These are phyloP conservation scores for Colletotrichum lindemuthianum DNA, from an alignment of 2,329 filamentous ascomycete genomes.

Conservation along the genomic window DNA sequence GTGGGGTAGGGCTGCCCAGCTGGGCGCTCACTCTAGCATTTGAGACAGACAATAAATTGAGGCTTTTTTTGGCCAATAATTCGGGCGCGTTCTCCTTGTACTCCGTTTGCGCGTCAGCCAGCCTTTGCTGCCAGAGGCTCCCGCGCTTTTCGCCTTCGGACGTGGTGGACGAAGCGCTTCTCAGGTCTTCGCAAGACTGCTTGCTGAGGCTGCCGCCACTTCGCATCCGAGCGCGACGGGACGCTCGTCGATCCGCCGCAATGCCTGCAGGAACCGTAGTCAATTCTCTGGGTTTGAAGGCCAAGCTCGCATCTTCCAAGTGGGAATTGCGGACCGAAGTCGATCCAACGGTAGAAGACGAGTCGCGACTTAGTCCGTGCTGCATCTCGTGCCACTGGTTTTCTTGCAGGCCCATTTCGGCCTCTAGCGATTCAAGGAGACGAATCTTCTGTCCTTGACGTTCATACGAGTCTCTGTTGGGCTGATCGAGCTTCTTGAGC, in stretches of 20 bases:
- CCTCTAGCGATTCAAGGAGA: constrained; percentile 68
- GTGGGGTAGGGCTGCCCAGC: constrained; percentile 63
- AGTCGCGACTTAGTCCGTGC: constrained; percentile 60
- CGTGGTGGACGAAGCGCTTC: constrained; percentile 43
- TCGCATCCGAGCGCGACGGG: constrained; percentile 50
- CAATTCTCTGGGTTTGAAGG: constrained; percentile 34
- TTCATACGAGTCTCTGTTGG: constrained; percentile 47
- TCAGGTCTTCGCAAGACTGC: constrained; percentile 41
- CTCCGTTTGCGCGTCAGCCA: constrained; percentile 57
- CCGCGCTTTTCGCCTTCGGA: constrained; percentile 44
- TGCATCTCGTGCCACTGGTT: constrained; percentile 69
- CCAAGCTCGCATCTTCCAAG: constrained; percentile 10
- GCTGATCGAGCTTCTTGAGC: constrained; percentile 58
- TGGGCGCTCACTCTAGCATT: constrained; percentile 41
- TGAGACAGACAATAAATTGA: constrained; percentile 50
- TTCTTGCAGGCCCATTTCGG: constrained; percentile 70
- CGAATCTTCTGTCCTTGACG: constrained; percentile 55
- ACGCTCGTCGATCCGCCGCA: constrained; percentile 50
- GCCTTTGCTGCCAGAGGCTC: constrained; percentile 55
- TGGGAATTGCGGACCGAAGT: constrained; percentile 46
- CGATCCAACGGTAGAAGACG: constrained; percentile 57
- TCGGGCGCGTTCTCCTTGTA: constrained; percentile 54
- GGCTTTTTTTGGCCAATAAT: constrained; percentile 47
- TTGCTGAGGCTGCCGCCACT: constrained; percentile 41
- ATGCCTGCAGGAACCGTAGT: constrained; percentile 41